A percentile compares a stretch with the other conserved stretches of the same genome.
phyloP scores from a whole-genome alignment of 2,329 filamentous ascomycete genomes.

The Metarhizium album region DNA sequence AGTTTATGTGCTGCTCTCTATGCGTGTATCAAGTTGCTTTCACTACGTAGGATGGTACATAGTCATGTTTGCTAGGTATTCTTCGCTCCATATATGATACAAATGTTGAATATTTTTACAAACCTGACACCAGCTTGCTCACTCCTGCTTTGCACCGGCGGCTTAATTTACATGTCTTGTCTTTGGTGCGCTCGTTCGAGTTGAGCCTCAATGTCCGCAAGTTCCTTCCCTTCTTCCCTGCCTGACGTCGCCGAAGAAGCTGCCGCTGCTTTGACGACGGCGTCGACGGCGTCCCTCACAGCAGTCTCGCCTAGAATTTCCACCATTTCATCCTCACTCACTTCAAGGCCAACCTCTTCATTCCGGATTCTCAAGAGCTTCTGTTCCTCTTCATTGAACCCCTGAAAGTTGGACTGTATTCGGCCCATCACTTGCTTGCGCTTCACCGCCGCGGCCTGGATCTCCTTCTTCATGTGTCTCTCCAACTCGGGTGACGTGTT shows the following conservation, averaged over 20 bases:
- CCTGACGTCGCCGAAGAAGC: neutral
- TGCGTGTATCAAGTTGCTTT: neutral
- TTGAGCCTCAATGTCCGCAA: slow-evolving; percentile 11
- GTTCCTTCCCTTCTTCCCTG: neutral
- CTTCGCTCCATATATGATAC: neutral
- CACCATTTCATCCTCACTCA: slow-evolving; percentile 27
- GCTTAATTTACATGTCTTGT: slow-evolving; percentile 14
- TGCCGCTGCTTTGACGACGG: slow-evolving; percentile 1
- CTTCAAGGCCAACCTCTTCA: slow-evolving; percentile 15
- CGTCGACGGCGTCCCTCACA: neutral
- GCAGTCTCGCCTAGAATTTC: slow-evolving; percentile 17
- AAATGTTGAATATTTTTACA: neutral
- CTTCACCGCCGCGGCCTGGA: slow-evolving; percentile 18
- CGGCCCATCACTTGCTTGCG: slow-evolving; percentile 26
- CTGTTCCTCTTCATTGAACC: slow-evolving; percentile 28
- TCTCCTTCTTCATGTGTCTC: slow-evolving; percentile 26
- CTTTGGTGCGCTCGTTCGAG: slow-evolving; percentile 8
- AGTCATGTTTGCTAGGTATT: neutral
- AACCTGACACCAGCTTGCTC: neutral
- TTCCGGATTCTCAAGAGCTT: slow-evolving; percentile 20
- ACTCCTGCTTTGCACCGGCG: slow-evolving; percentile 10
- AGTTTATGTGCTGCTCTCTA: too few species aligned
- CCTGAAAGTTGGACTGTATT: slow-evolving; percentile 23
- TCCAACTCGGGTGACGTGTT: slow-evolving; percentile 33
- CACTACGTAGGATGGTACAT: neutral